Evolutionary conservation across 352 stramenopile genomes (phyloP).

Genomic region (Phytophthora lateralis): DNA sequence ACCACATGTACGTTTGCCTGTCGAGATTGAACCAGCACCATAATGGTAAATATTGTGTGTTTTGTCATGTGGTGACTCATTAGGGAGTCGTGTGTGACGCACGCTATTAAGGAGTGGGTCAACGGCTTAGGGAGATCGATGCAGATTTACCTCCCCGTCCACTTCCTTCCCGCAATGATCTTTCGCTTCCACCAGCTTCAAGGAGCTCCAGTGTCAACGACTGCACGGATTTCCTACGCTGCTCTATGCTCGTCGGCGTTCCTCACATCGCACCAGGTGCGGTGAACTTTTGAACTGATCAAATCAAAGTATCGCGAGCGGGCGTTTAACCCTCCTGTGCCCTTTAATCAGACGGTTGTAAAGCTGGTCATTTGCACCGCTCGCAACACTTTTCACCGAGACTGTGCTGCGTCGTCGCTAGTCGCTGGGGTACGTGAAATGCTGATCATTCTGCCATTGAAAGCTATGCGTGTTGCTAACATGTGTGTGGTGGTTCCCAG

Average conservation of each 20-base stretch:
- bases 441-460: background rate
- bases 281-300: background rate
- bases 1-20: slow-evolving; percentile 66
- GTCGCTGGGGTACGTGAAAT: slow-evolving; percentile 57
- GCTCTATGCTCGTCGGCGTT: slow-evolving; percentile 83
- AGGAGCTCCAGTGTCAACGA: slow-evolving; percentile 48
- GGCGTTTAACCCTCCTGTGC: background rate
- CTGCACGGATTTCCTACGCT: slow-evolving; percentile 58
- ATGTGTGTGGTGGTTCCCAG: slow-evolving; percentile 28
- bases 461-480: background rate
- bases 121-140: slow-evolving; percentile 68
- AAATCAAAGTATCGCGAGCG: background rate
- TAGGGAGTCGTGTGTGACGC: slow-evolving; percentile 84
- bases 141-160: slow-evolving; percentile 84
- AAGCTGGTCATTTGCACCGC: slow-evolving; percentile 77
- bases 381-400: slow-evolving; percentile 74
- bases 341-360: slow-evolving; percentile 53
- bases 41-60: background rate
- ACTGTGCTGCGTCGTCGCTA: slow-evolving; percentile 52
- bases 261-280: slow-evolving; percentile 83
- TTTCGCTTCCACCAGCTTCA: slow-evolving; percentile 76
- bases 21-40: background rate
- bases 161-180: slow-evolving; percentile 76
- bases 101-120: slow-evolving; percentile 79
- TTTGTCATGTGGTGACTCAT: slow-evolving; percentile 4